Base-by-base conservation (phyloP, 2,329 filamentous ascomycete genomes). In the Phyllosticta ampelicida region DNA sequence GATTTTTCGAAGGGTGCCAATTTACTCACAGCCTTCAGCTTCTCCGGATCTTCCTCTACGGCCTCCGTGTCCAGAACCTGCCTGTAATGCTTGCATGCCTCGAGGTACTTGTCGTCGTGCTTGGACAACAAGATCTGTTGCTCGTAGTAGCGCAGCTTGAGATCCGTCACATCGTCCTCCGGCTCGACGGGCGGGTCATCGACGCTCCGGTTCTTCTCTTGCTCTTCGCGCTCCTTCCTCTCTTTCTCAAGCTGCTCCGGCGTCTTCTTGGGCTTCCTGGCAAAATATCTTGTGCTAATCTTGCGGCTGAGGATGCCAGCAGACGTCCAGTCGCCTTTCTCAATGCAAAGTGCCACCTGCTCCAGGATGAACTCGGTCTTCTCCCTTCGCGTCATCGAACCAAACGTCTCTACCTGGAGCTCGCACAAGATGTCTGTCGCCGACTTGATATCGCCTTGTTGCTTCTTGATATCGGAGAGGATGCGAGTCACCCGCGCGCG, bases 321-420 rank as follows among this genome's bases (percentile, higher is more conserved):
- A 73, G 99, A 95, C 66, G 87, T 95, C 91, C 91, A 99, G 72
- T 99, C 94, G 59, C 86, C 88, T 68, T 86, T 92, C 75, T 96
- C 87, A 72, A 99, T 97, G 77, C 94, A 99, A 55, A 99, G 82
- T 30, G 85, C 82, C 48, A 97, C 92, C 75, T 99, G 94, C 62
- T 95, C 89, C 56, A 99, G 80, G 68, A 99, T 99, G 72, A 99
- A 99, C 69, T 97, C 94, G 4, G 91, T 96, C 86, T 99, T 99
- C 74, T 99, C 94, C 66, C 94, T 84, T 66, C 94, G 83, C 63
- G 90, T 87, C 94, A 99, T 99, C 20, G 92, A 97, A 9, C 94
- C 94, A 72, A 99, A 99, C 0, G 94, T 99, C 80, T 99, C 94
- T 54, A 99, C 94, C 73, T 99, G 94, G 61, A 99, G 81, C 77